phyloP scores from a whole-genome alignment of 1,139 yeast genomes.

The Geotrichum fermentans region DNA sequence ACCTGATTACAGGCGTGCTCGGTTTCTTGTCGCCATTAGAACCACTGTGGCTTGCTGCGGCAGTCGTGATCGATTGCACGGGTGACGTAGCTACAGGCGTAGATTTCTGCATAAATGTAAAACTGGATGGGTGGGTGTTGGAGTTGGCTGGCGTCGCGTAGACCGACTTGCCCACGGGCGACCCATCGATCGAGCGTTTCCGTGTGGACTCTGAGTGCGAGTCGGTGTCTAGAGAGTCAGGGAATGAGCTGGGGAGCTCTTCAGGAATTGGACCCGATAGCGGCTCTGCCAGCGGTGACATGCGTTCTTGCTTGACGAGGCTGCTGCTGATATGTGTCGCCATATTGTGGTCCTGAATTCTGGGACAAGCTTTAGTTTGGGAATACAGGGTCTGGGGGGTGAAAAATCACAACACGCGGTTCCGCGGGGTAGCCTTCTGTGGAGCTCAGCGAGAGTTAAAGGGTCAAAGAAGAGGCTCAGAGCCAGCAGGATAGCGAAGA shows the following conservation, averaged over 20 bases:
- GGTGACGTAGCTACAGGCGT: background rate
- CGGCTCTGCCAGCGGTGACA: constrained; percentile 3
- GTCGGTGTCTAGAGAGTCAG: background rate
- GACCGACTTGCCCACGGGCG: background rate
- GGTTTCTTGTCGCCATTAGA: constrained; percentile 8
- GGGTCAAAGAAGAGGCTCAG: background rate
- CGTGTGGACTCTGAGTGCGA: background rate
- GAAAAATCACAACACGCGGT: background rate
- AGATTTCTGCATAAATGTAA: constrained; percentile 6
- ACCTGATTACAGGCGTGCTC: constrained; percentile 14
- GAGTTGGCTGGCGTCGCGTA: constrained; percentile 9
- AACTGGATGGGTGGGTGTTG: constrained; percentile 2
- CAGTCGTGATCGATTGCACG: background rate
- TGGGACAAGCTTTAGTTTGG: background rate
- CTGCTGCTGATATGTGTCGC: background rate
- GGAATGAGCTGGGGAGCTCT: background rate
- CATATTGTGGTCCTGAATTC: background rate
- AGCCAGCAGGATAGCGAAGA: background rate
- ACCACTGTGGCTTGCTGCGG: background rate
- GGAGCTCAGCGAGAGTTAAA: no score
- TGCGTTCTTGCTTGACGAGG: constrained; percentile 4
- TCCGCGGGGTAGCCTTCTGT: no score
- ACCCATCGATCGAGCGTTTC: background rate
- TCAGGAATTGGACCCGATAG: background rate
- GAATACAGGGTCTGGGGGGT: background rate